Percentiles rank a stretch among this genome's conserved stretches.
phyloP scores from a whole-genome alignment of 176 grass and related monocot species.

The Avena atlantica region DNA sequence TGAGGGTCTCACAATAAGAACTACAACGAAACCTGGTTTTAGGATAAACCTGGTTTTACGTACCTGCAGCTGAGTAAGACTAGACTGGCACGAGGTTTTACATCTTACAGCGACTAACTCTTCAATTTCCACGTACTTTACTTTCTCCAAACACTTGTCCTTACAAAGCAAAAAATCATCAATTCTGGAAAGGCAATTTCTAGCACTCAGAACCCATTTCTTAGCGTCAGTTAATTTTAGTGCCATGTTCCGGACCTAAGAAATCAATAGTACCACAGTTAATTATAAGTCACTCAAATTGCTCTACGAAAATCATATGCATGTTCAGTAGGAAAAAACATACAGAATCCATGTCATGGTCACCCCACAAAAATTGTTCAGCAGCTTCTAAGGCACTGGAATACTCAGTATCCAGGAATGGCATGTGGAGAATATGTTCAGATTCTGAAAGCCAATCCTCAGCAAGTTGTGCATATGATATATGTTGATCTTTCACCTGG shows the following conservation, averaged over 20 bases:
- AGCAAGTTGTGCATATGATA: conserved; percentile 77
- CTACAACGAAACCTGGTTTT: conserved; percentile 16
- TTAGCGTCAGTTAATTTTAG: conserved; percentile 63
- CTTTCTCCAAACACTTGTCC: conserved; percentile 57
- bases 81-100: conserved; percentile 53
- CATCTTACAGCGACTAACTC: conserved; percentile 62
- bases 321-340: conserved; percentile 47
- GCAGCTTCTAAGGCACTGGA: conserved; percentile 66
- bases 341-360: conserved; percentile 89
- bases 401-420: conserved; percentile 65
- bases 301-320: conserved; percentile 16
- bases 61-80: conserved; percentile 70
- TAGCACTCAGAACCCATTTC: conserved; percentile 68
- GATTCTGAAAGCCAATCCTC: conserved; percentile 80
- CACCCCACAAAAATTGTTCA: conserved; percentile 93
- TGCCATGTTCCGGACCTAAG: conserved; percentile 72
- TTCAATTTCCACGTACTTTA: conserved; percentile 67
- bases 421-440: conserved; percentile 70
- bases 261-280: conserved; percentile 36
- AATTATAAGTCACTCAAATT: conserved; percentile 38
- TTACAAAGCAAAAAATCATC: conserved; percentile 41
- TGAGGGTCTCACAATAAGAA: conserved; percentile 1
- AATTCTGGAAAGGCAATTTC: conserved; percentile 67
- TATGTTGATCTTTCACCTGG: conserved; percentile 63
- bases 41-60: conserved; percentile 18